A percentile compares a stretch with the other conserved stretches of the same genome.
phyloP scores from a whole-genome alignment of 768 basidiomycete genomes.

The Punctularia strigosozonata region DNA sequence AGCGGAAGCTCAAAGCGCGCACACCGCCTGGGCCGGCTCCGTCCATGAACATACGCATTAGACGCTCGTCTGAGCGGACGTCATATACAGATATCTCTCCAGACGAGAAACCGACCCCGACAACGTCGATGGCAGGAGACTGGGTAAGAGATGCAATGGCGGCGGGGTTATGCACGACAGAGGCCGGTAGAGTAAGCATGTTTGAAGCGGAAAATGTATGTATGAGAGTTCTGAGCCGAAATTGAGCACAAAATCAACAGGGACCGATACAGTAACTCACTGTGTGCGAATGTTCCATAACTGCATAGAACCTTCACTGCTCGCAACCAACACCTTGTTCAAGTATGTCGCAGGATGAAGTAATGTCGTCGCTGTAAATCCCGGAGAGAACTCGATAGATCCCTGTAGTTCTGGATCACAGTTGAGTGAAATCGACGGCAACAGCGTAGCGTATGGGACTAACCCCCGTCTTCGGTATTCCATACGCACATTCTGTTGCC shows the following conservation, averaged over 20 bases:
- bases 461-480: slow-evolving; percentile 55
- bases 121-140: slow-evolving; percentile 91
- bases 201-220: slow-evolving; percentile 57
- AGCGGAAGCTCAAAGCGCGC: slow-evolving; percentile 66
- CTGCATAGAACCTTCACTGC: slow-evolving; percentile 71
- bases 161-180: slow-evolving; percentile 17
- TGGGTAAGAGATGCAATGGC: slow-evolving; percentile 76
- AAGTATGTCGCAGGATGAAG: slow-evolving; percentile 94
- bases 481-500: slow-evolving; percentile 71
- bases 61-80: slow-evolving; percentile 76
- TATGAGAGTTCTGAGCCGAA: slow-evolving; percentile 54
- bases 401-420: slow-evolving; percentile 41
- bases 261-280: slow-evolving; percentile 28
- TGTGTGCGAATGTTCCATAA: slow-evolving; percentile 89
- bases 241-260: slow-evolving; percentile 2
- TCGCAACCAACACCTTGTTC: slow-evolving; percentile 86
- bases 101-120: slow-evolving; percentile 84
- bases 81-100: slow-evolving; percentile 88
- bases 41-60: slow-evolving; percentile 87
- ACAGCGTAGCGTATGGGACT: slow-evolving; percentile 6
- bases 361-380: slow-evolving; percentile 76
- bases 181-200: slow-evolving; percentile 31
- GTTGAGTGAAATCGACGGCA: slow-evolving; percentile 2
- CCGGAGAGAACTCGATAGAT: slow-evolving; percentile 67
- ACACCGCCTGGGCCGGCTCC: slow-evolving; percentile 77